phyloP scores from a whole-genome alignment of 257 asterid genomes.

The Solanum pinnatisectum region DNA sequence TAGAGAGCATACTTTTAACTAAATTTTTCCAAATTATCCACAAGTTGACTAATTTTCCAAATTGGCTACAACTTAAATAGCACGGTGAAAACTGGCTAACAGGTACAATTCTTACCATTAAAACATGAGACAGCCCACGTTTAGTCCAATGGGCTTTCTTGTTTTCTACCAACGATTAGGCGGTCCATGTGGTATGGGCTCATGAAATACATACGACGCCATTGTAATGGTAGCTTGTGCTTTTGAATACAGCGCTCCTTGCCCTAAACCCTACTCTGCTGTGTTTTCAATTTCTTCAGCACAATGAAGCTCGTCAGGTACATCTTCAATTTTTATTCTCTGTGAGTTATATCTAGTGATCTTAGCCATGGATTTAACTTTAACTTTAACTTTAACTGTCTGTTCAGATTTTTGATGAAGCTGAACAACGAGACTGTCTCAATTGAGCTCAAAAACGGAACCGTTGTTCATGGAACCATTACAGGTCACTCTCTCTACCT shows the following conservation, averaged over 20 bases:
- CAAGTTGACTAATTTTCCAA: too few species aligned
- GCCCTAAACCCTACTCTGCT: not conserved
- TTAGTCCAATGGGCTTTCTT: not conserved
- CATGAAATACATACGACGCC: not conserved
- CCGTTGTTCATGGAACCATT: conserved; percentile 38
- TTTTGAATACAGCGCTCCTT: not conserved
- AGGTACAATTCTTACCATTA: not conserved
- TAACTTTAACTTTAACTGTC: not conserved
- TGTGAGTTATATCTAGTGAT: not conserved
- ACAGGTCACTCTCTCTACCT: conserved; percentile 12
- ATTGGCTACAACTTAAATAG: not conserved
- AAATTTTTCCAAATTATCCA: not conserved
- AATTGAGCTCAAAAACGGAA: conserved; percentile 37
- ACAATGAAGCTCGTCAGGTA: conserved; percentile 10
- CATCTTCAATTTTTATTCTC: not conserved
- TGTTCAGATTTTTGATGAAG: conserved; percentile 29
- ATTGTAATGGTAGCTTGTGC: not conserved
- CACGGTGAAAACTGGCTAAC: not conserved
- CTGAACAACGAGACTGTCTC: conserved; percentile 39
- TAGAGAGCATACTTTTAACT: not conserved
- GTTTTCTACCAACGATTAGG: not conserved
- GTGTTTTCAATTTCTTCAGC: not conserved
- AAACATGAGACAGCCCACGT: not conserved
- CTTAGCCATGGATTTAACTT: not conserved
- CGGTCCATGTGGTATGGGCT: not conserved